A percentile compares a stretch with the other conserved stretches of the same genome.
phyloP scores from a whole-genome alignment of 441 rosid genomes.

The Erodium trifolium region DNA sequence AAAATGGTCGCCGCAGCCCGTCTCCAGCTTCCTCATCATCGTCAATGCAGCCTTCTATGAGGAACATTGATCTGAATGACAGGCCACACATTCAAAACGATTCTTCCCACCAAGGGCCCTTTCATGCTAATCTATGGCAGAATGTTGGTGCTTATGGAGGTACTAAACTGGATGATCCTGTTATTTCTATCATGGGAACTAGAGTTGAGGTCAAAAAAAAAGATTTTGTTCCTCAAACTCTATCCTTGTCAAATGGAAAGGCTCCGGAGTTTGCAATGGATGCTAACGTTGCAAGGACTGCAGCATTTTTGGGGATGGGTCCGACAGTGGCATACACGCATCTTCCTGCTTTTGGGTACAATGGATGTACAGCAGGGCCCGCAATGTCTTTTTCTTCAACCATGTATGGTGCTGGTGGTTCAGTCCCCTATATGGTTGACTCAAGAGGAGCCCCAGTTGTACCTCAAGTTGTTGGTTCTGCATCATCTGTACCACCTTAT shows the following conservation, averaged over 20 bases:
- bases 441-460: slow-evolving; percentile 57
- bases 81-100: slow-evolving; percentile 50
- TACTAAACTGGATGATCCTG: slow-evolving; percentile 47
- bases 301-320: slow-evolving; percentile 49
- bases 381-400: slow-evolving; percentile 19
- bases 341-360: slow-evolving; percentile 46
- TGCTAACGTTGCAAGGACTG: slow-evolving; percentile 42
- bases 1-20: slow-evolving; percentile 51
- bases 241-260: slow-evolving; percentile 56
- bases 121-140: slow-evolving; percentile 30
- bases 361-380: slow-evolving; percentile 36
- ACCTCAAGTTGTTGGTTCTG: slow-evolving; percentile 60
- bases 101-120: slow-evolving; percentile 40
- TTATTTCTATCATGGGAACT: slow-evolving; percentile 67
- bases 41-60: slow-evolving; percentile 50
- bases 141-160: slow-evolving; percentile 34
- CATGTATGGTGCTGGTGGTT: slow-evolving; percentile 50
- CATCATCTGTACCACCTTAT: slow-evolving; percentile 29
- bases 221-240: slow-evolving; percentile 37
- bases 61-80: slow-evolving; percentile 91
- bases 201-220: slow-evolving; percentile 54
- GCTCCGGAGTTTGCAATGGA: slow-evolving; percentile 42
- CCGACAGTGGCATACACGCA: slow-evolving; percentile 28
- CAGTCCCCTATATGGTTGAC: slow-evolving; percentile 64
- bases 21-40: slow-evolving; percentile 77